Evolutionary conservation across 1,284 basidiomycete species (phyloP).

Genomic region (Pholiota adiposa): DNA sequence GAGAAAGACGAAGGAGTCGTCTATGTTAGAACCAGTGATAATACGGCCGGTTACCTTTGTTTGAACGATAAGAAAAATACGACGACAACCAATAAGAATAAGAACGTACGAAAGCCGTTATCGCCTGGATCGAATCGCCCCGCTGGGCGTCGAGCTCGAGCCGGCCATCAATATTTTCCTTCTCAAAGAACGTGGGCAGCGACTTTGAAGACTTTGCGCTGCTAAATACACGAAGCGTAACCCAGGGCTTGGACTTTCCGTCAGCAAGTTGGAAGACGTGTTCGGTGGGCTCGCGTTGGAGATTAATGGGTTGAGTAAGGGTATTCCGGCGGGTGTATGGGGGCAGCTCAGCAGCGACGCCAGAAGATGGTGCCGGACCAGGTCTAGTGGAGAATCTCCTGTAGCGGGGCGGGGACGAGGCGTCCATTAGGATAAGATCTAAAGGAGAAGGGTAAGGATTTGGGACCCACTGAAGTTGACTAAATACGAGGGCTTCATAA

Average conservation of each 20-base stretch:
- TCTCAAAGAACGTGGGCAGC: slow-evolving; percentile 52
- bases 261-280: slow-evolving; percentile 46
- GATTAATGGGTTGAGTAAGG: slow-evolving; percentile 36
- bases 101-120: slow-evolving; percentile 42
- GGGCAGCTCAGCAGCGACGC: slow-evolving; percentile 40
- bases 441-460: slow-evolving; percentile 16
- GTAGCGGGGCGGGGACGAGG: slow-evolving; percentile 49
- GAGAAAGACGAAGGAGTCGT: slow-evolving; percentile 47
- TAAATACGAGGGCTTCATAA: slow-evolving; percentile 28
- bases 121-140: slow-evolving; percentile 50
- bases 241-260: slow-evolving; percentile 43
- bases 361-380: slow-evolving; percentile 49
- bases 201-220: slow-evolving; percentile 51
- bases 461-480: neutral
- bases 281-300: slow-evolving; percentile 47
- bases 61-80: neutral
- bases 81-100: neutral
- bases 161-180: slow-evolving; percentile 49
- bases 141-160: slow-evolving; percentile 48
- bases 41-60: slow-evolving; percentile 49
- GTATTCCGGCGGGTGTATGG: slow-evolving; percentile 51
- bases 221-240: slow-evolving; percentile 47
- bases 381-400: slow-evolving; percentile 47
- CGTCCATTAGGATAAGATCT: slow-evolving; percentile 39
- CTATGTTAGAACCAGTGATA: slow-evolving; percentile 45